phyloP scores from a whole-genome alignment of 2,329 filamentous ascomycete genomes.

The Trichophyton mentagrophytes region DNA sequence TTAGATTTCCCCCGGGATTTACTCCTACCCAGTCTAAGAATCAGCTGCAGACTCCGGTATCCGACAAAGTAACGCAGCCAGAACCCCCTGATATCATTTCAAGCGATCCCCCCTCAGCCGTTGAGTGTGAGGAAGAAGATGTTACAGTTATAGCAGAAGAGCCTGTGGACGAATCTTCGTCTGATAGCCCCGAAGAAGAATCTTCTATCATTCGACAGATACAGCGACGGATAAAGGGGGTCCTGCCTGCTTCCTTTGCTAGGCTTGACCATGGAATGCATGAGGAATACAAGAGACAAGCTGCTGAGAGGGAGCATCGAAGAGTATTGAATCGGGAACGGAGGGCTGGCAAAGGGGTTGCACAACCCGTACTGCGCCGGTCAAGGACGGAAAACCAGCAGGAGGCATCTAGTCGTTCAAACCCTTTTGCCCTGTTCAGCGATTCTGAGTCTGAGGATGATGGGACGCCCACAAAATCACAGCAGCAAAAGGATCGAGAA shows the following conservation, averaged over 20 bases:
- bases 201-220: constrained; percentile 21
- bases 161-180: background rate
- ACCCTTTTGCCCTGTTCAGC: constrained; percentile 9
- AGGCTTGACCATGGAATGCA: constrained; percentile 29
- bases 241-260: constrained; percentile 38
- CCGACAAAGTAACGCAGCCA: constrained; percentile 15
- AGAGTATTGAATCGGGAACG: constrained; percentile 18
- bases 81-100: constrained; percentile 10
- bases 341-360: constrained; percentile 13
- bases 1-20: constrained; percentile 28
- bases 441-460: constrained; percentile 21
- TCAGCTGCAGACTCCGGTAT: constrained; percentile 17
- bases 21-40: constrained; percentile 20
- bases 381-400: constrained; percentile 11
- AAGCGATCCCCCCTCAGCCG: background rate
- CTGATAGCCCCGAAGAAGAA: constrained; percentile 11
- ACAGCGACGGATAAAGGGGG: constrained; percentile 34
- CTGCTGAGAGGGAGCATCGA: constrained; percentile 6
- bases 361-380: constrained; percentile 15
- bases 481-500: background rate
- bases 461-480: background rate
- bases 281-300: constrained; percentile 13
- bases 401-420: background rate
- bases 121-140: constrained; percentile 7
- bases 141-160: background rate